phyloP scores from a whole-genome alignment of 1,284 basidiomycete species.

The Dichomitus squalens region DNA sequence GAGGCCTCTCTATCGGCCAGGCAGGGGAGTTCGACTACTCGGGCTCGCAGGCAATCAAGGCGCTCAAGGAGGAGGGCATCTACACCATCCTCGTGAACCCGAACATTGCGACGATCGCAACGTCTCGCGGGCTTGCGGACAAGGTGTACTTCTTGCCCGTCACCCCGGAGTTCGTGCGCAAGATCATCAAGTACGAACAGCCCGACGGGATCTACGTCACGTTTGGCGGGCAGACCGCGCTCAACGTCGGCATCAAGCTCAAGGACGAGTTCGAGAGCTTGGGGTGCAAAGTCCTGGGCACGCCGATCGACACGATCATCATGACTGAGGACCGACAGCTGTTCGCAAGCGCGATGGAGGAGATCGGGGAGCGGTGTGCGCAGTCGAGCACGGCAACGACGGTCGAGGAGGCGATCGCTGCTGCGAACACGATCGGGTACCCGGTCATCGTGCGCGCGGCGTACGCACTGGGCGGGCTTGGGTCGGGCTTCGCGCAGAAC shows the following conservation, averaged over 20 bases:
- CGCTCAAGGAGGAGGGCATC: conserved; percentile 97
- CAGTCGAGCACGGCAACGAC: conserved; percentile 86
- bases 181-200: conserved; percentile 98
- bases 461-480: conserved; percentile 94
- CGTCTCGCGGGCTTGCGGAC: conserved; percentile 95
- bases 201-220: conserved; percentile 99
- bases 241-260: conserved; percentile 96
- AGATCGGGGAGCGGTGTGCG: conserved; percentile 96
- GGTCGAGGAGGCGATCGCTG: conserved; percentile 81
- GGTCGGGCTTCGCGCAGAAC: conserved; percentile 93
- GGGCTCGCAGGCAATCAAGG: conserved; percentile 98
- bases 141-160: conserved; percentile 99
- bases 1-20: conserved; percentile 96
- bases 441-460: conserved; percentile 98
- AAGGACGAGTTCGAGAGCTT: conserved; percentile 92
- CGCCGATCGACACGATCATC: conserved; percentile 97
- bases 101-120: conserved; percentile 99
- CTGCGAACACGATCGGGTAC: conserved; percentile 91
- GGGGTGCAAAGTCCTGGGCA: conserved; percentile 93
- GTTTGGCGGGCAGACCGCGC: conserved; percentile 97
- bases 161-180: conserved; percentile 96
- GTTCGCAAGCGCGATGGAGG: conserved; percentile 93
- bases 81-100: conserved; percentile 99
- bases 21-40: conserved; percentile 99
- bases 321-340: conserved; percentile 96